These are phyloP conservation scores for Phellinidium pouzarii DNA, from an alignment of 1,284 basidiomycete species.

Conservation along the genomic window DNA sequence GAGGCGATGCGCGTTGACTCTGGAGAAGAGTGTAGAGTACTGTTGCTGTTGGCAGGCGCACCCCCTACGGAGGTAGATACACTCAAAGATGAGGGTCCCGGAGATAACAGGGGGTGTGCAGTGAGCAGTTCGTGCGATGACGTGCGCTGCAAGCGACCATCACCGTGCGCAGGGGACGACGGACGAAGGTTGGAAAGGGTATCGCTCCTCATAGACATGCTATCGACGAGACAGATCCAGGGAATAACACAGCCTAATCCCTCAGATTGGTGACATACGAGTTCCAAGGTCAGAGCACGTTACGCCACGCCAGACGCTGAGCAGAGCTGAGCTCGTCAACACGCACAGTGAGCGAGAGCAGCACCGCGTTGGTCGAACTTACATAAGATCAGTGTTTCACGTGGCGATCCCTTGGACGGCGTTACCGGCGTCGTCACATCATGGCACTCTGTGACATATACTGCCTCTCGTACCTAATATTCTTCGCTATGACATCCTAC, in stretches of 20 bases:
- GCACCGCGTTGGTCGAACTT: too few relatives aligned
- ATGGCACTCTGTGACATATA: too few relatives aligned
- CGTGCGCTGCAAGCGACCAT: slow-evolving; percentile 28
- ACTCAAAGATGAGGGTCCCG: slow-evolving; percentile 25
- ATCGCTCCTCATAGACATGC: slow-evolving; percentile 29
- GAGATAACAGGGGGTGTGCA: slow-evolving; percentile 58
- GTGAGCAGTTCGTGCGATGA: slow-evolving; percentile 49
- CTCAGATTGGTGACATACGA: not conserved
- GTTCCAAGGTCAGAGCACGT: not conserved
- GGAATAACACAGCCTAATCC: not conserved
- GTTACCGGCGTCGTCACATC: too few relatives aligned
- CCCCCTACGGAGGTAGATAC: slow-evolving; percentile 22
- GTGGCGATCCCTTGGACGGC: too few relatives aligned
- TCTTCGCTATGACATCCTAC: not conserved
- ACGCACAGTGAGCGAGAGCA: too few relatives aligned
- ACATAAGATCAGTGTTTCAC: too few relatives aligned
- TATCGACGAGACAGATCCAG: not conserved
- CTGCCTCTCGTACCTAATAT: too few relatives aligned
- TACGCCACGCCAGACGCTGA: not conserved
- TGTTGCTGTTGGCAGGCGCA: slow-evolving; percentile 12
- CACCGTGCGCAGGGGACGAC: slow-evolving; percentile 43
- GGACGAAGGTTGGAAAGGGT: slow-evolving; percentile 38
- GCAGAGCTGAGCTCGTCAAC: not conserved
- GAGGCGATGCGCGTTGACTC: slow-evolving; percentile 37
- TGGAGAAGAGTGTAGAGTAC: slow-evolving; percentile 21